Evolutionary conservation across 2,329 filamentous ascomycete species (phyloP).

Genomic region (Aspergillus floridensis): DNA sequence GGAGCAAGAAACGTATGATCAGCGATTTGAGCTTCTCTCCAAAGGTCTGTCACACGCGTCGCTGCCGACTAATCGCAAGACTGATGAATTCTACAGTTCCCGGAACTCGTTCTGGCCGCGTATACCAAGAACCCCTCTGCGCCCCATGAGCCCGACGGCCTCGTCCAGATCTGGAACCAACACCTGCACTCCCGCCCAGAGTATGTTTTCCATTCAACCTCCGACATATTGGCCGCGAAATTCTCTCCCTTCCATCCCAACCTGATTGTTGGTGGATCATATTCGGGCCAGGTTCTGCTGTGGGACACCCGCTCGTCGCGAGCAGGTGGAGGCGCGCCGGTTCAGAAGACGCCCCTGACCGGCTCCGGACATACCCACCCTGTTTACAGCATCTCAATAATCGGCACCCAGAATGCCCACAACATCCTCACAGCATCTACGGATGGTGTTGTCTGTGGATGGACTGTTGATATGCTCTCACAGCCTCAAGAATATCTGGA

Average conservation of each 20-base stretch:
- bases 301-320: slow-evolving; percentile 95
- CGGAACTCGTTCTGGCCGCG: slow-evolving; percentile 85
- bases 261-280: slow-evolving; percentile 90
- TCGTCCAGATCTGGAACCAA: slow-evolving; percentile 95
- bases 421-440: slow-evolving; percentile 98
- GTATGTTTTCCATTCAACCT: slow-evolving; percentile 94
- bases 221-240: slow-evolving; percentile 89
- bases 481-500: slow-evolving; percentile 94
- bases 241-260: slow-evolving; percentile 99
- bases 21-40: slow-evolving; percentile 93
- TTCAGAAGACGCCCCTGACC: slow-evolving; percentile 93
- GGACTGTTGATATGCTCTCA: slow-evolving; percentile 96
- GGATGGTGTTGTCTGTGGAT: slow-evolving; percentile 93
- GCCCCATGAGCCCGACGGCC: slow-evolving; percentile 86
- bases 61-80: background rate
- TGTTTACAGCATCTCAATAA: slow-evolving; percentile 90
- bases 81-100: slow-evolving; percentile 55
- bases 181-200: slow-evolving; percentile 92
- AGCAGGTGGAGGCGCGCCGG: slow-evolving; percentile 63
- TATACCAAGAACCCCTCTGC: slow-evolving; percentile 98
- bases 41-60: slow-evolving; percentile 54
- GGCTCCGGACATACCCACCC: slow-evolving; percentile 95
- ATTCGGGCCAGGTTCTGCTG: slow-evolving; percentile 91
- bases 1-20: slow-evolving; percentile 97
- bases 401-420: slow-evolving; percentile 97